A percentile compares a stretch with the other conserved stretches of the same genome.
phyloP scores from a whole-genome alignment of 345 rosid species.

The Hibiscus syriacus region DNA sequence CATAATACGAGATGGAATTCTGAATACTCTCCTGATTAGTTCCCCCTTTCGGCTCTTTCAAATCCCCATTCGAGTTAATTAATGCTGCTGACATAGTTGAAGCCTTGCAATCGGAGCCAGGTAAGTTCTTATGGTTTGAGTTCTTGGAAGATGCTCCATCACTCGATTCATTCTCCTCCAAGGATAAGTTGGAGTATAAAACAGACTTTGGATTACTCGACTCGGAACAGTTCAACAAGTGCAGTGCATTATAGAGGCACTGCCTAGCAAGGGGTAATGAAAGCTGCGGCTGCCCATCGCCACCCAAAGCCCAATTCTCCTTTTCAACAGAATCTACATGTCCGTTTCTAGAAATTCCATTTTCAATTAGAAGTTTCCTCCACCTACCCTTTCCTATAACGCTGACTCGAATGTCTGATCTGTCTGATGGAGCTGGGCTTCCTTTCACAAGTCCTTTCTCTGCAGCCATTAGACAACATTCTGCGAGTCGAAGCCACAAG shows the following conservation, averaged over 20 bases:
- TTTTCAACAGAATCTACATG: slow-evolving; percentile 26
- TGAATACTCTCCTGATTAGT: slow-evolving; percentile 55
- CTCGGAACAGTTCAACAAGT: slow-evolving; percentile 48
- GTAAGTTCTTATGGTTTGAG: slow-evolving; percentile 32
- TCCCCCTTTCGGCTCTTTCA: slow-evolving; percentile 69
- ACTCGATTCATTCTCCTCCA: slow-evolving; percentile 39
- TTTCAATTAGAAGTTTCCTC: slow-evolving; percentile 69
- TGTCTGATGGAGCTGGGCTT: slow-evolving; percentile 28
- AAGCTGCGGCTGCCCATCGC: slow-evolving; percentile 53
- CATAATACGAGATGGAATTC: slow-evolving; percentile 50
- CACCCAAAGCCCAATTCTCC: slow-evolving; percentile 27
- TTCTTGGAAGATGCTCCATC: slow-evolving; percentile 30
- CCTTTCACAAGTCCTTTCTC: slow-evolving; percentile 50
- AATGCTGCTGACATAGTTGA: slow-evolving; percentile 30
- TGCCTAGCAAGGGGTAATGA: slow-evolving; percentile 73
- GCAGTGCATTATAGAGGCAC: slow-evolving; percentile 71
- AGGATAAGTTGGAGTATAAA: slow-evolving; percentile 28
- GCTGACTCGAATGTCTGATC: slow-evolving; percentile 47
- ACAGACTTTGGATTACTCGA: slow-evolving; percentile 31
- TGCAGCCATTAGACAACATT: slow-evolving; percentile 44
- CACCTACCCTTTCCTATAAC: slow-evolving; percentile 90
- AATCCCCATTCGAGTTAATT: slow-evolving; percentile 55
- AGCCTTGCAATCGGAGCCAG: slow-evolving; percentile 31
- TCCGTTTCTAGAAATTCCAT: slow-evolving; percentile 37
- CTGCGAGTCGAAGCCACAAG: slow-evolving; percentile 89